phyloP scores from a whole-genome alignment of 805 yeast species.

The Hanseniaspora guilliermondii region DNA sequence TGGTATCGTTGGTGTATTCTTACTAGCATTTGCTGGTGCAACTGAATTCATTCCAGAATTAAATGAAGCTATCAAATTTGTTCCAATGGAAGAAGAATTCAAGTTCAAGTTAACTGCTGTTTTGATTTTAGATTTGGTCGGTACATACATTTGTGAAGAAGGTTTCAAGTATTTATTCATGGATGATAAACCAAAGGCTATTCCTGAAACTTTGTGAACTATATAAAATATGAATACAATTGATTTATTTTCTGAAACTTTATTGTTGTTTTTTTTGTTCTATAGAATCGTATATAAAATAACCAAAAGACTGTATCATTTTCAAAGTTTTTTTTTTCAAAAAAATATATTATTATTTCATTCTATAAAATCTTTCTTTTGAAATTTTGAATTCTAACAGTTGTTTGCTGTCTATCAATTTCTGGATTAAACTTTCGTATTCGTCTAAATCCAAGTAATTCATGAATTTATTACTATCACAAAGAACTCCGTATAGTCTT shows the following conservation, averaged over 20 bases:
- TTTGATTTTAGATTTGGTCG: slow-evolving; percentile 62
- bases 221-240: neutral
- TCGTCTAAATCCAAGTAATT: slow-evolving; percentile 1
- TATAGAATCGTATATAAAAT: too few species aligned
- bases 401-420: neutral
- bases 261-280: neutral
- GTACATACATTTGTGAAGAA: slow-evolving; percentile 65
- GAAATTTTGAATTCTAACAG: neutral
- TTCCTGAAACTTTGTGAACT: slow-evolving; percentile 36
- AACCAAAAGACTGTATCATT: too few species aligned
- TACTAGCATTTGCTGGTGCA: slow-evolving; percentile 76
- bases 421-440: neutral
- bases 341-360: neutral
- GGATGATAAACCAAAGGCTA: slow-evolving; percentile 87
- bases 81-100: slow-evolving; percentile 65
- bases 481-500: slow-evolving; percentile 6
- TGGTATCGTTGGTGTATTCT: slow-evolving; percentile 84
- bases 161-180: slow-evolving; percentile 73
- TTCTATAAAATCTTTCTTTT: slow-evolving; percentile 9
- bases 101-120: slow-evolving; percentile 63
- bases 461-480: neutral
- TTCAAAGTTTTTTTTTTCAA: too few species aligned
- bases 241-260: neutral
- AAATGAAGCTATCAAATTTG: slow-evolving; percentile 84
- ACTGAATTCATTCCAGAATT: slow-evolving; percentile 91